These are phyloP conservation scores for Solanum tarapatanum DNA, from an alignment of 257 asterid genomes.

Conservation along the genomic window DNA sequence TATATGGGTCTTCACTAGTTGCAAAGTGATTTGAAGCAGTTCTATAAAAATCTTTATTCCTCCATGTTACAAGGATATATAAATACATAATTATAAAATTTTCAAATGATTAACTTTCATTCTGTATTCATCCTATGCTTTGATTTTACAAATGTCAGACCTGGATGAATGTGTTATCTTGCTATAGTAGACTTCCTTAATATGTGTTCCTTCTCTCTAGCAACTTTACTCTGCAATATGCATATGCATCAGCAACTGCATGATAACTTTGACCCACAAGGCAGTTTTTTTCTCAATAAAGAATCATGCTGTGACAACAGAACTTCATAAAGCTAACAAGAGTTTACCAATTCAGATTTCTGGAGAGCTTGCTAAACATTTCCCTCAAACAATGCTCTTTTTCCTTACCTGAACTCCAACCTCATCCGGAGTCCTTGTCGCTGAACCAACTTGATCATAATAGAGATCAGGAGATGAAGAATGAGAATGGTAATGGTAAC, in stretches of 20 bases:
- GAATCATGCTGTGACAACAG: conserved; percentile 5
- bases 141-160: background rate
- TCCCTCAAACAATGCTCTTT: conserved; percentile 41
- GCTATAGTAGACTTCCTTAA: background rate
- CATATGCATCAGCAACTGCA: background rate
- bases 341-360: conserved; percentile 36
- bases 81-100: background rate
- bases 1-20: background rate
- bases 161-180: background rate
- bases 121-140: background rate
- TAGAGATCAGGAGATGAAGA: conserved; percentile 42
- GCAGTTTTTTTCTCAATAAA: background rate
- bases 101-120: background rate
- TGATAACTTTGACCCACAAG: background rate
- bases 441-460: conserved; percentile 25
- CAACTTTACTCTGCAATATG: background rate
- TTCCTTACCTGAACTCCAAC: conserved; percentile 60
- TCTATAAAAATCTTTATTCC: background rate
- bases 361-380: conserved; percentile 60
- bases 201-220: background rate
- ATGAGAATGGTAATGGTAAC: conserved; percentile 33
- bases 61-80: background rate
- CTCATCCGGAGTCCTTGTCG: conserved; percentile 29
- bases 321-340: conserved; percentile 10
- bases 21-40: background rate